A percentile compares a stretch with the other conserved stretches of the same genome.
These are phyloP conservation scores for Aspergillus leporis DNA, from an alignment of 495 filamentous ascomycete species.

Conservation along the genomic window DNA sequence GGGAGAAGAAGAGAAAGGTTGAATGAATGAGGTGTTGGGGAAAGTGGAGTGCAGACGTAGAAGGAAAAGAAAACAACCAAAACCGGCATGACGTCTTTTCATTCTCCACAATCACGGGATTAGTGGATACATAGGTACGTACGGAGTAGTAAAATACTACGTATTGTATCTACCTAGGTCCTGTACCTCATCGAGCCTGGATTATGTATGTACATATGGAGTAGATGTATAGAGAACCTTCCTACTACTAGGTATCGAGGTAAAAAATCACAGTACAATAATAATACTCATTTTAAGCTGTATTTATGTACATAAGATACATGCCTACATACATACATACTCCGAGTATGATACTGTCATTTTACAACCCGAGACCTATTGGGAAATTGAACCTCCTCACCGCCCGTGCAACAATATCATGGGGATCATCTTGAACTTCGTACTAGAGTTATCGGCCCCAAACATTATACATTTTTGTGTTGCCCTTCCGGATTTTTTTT, in stretches of 20 bases:
- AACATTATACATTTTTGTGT: background rate
- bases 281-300: no score
- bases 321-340: no score
- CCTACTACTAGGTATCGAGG: no score
- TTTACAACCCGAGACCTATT: no score
- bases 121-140: no score
- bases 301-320: no score
- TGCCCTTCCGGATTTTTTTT: background rate
- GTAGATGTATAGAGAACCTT: no score
- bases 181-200: background rate
- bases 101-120: background rate
- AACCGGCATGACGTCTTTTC: constrained; percentile 7
- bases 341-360: no score
- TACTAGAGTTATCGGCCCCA: background rate
- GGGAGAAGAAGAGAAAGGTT: constrained; percentile 13
- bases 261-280: no score
- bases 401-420: background rate
- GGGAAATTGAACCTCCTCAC: background rate
- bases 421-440: background rate
- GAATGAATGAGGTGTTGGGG: constrained; percentile 11
- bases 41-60: constrained; percentile 10
- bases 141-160: background rate
- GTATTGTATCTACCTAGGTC: background rate
- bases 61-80: constrained; percentile 10
- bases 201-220: no score